phyloP scores from a whole-genome alignment of 257 asterid species.

The Plantago ovata region DNA sequence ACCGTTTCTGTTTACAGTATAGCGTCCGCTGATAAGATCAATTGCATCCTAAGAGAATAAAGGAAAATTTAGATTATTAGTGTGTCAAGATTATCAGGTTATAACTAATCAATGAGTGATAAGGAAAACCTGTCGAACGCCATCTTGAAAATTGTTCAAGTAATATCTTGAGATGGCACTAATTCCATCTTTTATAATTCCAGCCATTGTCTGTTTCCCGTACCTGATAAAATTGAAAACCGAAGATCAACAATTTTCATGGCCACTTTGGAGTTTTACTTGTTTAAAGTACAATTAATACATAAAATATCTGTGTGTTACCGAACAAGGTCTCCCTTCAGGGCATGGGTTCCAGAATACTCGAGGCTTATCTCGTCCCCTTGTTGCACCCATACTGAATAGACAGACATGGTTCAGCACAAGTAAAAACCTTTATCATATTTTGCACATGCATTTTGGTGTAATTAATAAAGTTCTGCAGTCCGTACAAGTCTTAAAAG shows the following conservation, averaged over 20 bases:
- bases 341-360: constrained; percentile 94
- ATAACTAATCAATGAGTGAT: background rate
- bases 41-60: constrained; percentile 66
- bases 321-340: constrained; percentile 94
- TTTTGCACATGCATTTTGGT: constrained; percentile 13
- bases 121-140: constrained; percentile 64
- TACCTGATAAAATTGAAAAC: constrained; percentile 48
- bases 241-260: constrained; percentile 1
- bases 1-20: constrained; percentile 50
- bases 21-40: constrained; percentile 90
- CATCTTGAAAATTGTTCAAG: constrained; percentile 90
- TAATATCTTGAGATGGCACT: constrained; percentile 93
- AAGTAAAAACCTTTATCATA: constrained; percentile 4
- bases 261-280: constrained; percentile 6
- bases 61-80: constrained; percentile 14
- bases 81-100: constrained; percentile 8
- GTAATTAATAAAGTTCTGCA: constrained; percentile 10
- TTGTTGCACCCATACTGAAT: constrained; percentile 87
- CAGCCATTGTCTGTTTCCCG: constrained; percentile 90
- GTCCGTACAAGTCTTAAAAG: constrained; percentile 62
- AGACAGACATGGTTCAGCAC: constrained; percentile 28
- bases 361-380: constrained; percentile 98
- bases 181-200: constrained; percentile 83
- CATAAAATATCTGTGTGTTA: constrained; percentile 26
- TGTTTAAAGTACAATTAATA: background rate